phyloP scores from a whole-genome alignment of 495 filamentous ascomycete species.

The Penicillium salamii region DNA sequence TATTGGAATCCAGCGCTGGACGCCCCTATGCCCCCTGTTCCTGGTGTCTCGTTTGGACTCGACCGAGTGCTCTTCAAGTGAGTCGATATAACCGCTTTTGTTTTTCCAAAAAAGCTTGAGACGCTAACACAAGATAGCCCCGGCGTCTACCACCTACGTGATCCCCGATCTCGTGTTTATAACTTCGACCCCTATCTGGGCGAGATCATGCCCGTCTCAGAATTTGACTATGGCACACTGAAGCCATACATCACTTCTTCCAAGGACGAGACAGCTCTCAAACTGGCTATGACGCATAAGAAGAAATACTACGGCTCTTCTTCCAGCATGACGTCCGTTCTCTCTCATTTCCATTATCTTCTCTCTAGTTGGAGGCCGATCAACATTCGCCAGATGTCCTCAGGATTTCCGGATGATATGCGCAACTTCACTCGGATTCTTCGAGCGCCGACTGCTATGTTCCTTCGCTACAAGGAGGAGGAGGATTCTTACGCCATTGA shows the following conservation, averaged over 20 bases:
- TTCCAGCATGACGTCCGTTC: constrained; percentile 87
- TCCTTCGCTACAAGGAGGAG: constrained; percentile 80
- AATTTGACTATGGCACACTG: constrained; percentile 88
- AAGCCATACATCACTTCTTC: constrained; percentile 88
- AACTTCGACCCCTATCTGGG: constrained; percentile 96
- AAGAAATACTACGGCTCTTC: constrained; percentile 93
- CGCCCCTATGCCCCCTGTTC: constrained; percentile 57
- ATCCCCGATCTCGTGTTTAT: constrained; percentile 81
- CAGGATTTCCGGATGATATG: constrained; percentile 56
- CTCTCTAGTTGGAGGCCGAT: constrained; percentile 78
- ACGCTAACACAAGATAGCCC: constrained; percentile 46
- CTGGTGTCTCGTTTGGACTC: constrained; percentile 71
- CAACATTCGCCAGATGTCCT: constrained; percentile 62
- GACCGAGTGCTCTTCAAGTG: constrained; percentile 92
- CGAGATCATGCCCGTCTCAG: constrained; percentile 81
- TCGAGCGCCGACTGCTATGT: constrained; percentile 72
- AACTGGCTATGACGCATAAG: constrained; percentile 59
- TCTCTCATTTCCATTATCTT: constrained; percentile 90
- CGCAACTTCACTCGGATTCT: constrained; percentile 68
- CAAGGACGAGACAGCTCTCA: constrained; percentile 64
- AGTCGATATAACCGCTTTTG: constrained; percentile 4
- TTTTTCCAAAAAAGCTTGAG: background rate
- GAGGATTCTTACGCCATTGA: constrained; percentile 93
- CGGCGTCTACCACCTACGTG: constrained; percentile 87
- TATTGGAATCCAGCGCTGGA: constrained; percentile 44